phyloP scores from a whole-genome alignment of 441 rosid genomes.

The Cnidoscolus chayamansa region DNA sequence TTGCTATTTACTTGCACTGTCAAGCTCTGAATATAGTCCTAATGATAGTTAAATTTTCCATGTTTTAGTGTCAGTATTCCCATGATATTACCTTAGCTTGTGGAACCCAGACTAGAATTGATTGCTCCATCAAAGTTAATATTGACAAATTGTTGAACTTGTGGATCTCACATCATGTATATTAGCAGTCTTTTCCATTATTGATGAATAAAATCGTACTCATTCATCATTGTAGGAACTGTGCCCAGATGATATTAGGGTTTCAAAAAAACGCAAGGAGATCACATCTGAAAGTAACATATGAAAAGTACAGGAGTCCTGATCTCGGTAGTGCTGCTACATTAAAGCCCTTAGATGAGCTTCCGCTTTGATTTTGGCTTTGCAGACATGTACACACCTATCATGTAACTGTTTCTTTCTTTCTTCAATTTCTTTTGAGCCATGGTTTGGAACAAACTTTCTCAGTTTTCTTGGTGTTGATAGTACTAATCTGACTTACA shows the following conservation, averaged over 20 bases:
- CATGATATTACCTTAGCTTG: no score
- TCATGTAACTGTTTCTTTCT: not conserved
- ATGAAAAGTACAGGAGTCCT: conserved; percentile 61
- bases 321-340: conserved; percentile 51
- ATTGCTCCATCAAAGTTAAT: no score
- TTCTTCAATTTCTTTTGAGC: not conserved
- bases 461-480: not conserved
- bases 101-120: no score
- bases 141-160: no score
- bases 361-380: conserved; percentile 33
- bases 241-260: conserved; percentile 68
- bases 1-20: not conserved
- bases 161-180: no score
- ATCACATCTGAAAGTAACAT: conserved; percentile 62
- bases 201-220: conserved; percentile 1
- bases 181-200: no score
- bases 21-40: no score
- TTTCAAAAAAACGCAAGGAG: conserved; percentile 64
- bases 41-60: no score
- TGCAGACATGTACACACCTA: not conserved
- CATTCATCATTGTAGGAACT: conserved; percentile 48
- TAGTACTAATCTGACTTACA: not conserved
- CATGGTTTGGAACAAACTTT: not conserved
- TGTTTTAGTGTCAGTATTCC: no score
- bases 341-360: conserved; percentile 60